Evolutionary conservation across 2,329 filamentous ascomycete species (phyloP), one percentile per base, ranked within the genome.

Genomic region (Fusarium agapanthi): DNA sequence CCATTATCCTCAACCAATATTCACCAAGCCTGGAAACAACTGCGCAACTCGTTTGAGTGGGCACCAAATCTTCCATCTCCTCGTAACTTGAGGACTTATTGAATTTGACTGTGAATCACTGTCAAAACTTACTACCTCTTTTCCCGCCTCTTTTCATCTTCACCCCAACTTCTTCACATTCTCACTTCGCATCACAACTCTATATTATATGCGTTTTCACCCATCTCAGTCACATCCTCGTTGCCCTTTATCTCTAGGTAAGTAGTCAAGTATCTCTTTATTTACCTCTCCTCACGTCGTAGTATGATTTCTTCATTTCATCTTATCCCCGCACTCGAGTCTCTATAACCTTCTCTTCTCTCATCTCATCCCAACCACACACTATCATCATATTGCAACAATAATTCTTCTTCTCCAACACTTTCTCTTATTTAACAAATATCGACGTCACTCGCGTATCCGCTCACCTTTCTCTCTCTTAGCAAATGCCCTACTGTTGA

Each of bases 101-200:
- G 20, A 22, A 41, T 56, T 48, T 22, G 43, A 54, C 35, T 30
- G 59, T 65, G 62, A 73, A 73, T 73, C 70, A 73, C 40, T 50
- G 37, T 13, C 48, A 37, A 9, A 60, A n/a, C n/a, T 34, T 15
- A 14, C 28, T 43, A 28, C 30, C 40, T 37, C 18, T 30, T 34
- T 44, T 40, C 26, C 47, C n/a, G 34, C 66, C 48, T 58, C 60
- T 60, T 65, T 64, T 51, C 45, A 32, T 60, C 41, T 51, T 63
- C 30, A 58, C 64, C 34, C 56, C 44, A 63, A 57, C 59, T 41
- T 57, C 40, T 37, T 59, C 38, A n/a, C 40, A 56, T 73, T 62
- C 45, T 60, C 58, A 51, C 45, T 28, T 28, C 26, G 51, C 59
- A 48, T 26, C 35, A 22, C 35, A 48, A 35, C 40, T 44, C 43